Conservation (phyloP, 2,329 filamentous ascomycete species). For the Ampelomyces quisqualis region DNA sequence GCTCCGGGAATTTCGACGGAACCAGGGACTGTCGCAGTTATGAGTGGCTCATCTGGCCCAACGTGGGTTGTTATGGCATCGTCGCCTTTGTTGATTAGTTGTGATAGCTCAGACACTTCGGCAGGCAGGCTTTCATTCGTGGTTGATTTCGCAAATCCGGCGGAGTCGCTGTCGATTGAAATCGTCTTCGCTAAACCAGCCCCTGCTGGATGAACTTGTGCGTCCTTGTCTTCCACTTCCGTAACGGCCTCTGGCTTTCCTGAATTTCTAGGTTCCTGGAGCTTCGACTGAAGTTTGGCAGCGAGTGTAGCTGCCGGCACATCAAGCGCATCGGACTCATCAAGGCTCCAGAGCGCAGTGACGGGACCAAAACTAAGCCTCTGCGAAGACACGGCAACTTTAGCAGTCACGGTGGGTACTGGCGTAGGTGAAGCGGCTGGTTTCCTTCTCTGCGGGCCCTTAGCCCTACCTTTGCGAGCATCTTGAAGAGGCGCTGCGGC, state of each 20-base stretch:
- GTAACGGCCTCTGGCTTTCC: slow-evolving; percentile 6
- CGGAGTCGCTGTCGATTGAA: slow-evolving; percentile 1
- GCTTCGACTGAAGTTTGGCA: slow-evolving; percentile 25
- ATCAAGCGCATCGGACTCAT: slow-evolving; percentile 36
- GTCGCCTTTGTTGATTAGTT: neutral
- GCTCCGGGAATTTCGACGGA: slow-evolving; percentile 24
- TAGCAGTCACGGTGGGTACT: slow-evolving; percentile 43
- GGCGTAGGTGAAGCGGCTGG: slow-evolving; percentile 61
- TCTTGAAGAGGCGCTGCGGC: slow-evolving; percentile 81
- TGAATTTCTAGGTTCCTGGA: slow-evolving; percentile 10
- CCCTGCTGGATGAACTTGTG: neutral
- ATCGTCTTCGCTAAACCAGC: slow-evolving; percentile 5
- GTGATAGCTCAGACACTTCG: slow-evolving; percentile 2
- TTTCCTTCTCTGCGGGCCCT: slow-evolving; percentile 78
- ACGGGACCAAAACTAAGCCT: slow-evolving; percentile 31
- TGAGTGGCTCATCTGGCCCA: slow-evolving; percentile 12
- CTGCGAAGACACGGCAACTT: slow-evolving; percentile 29
- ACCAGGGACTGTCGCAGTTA: slow-evolving; percentile 12
- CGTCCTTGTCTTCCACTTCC: slow-evolving; percentile 11
- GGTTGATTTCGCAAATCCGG: neutral
- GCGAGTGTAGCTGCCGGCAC: slow-evolving; percentile 37
- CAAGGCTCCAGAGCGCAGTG: slow-evolving; percentile 40
- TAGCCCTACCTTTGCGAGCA: slow-evolving; percentile 85
- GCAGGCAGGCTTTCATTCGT: neutral
- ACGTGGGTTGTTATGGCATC: slow-evolving; percentile 2